Conservation (phyloP, 2,329 filamentous ascomycete genomes). For the Fusarium sarcochroum region DNA sequence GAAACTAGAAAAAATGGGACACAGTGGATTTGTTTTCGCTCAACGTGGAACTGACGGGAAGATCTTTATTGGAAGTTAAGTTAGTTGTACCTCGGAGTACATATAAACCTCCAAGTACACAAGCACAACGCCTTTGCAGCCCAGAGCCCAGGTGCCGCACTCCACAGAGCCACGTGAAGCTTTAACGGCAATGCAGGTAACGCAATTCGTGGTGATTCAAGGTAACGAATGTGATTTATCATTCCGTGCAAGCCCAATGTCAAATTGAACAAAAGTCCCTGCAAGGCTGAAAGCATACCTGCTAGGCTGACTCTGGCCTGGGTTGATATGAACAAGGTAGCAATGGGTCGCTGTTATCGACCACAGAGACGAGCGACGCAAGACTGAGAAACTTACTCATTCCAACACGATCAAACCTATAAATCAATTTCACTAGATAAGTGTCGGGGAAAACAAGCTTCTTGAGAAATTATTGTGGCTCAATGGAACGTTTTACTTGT, state of each 20-base stretch:
- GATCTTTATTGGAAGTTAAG: background rate
- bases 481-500: too few relatives aligned
- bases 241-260: background rate
- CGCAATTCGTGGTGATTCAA: background rate
- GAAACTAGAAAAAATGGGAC: background rate
- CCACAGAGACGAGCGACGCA: too few relatives aligned
- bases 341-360: too few relatives aligned
- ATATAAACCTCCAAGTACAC: constrained; percentile 15
- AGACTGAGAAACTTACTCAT: too few relatives aligned
- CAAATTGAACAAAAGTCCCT: too few relatives aligned
- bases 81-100: constrained; percentile 8
- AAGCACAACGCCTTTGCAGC: constrained; percentile 2
- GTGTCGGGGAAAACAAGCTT: too few relatives aligned
- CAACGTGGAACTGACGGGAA: background rate
- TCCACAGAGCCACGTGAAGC: constrained; percentile 1
- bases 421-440: too few relatives aligned
- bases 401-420: too few relatives aligned
- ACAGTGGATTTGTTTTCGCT: constrained; percentile 3
- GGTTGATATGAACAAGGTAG: too few relatives aligned
- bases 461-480: too few relatives aligned
- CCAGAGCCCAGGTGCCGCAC: background rate
- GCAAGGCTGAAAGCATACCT: background rate
- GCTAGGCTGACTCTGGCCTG: too few relatives aligned
- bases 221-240: background rate
- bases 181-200: background rate